Base-by-base conservation (phyloP, 2,329 filamentous ascomycete species). In the Microdochium bolleyi region DNA sequence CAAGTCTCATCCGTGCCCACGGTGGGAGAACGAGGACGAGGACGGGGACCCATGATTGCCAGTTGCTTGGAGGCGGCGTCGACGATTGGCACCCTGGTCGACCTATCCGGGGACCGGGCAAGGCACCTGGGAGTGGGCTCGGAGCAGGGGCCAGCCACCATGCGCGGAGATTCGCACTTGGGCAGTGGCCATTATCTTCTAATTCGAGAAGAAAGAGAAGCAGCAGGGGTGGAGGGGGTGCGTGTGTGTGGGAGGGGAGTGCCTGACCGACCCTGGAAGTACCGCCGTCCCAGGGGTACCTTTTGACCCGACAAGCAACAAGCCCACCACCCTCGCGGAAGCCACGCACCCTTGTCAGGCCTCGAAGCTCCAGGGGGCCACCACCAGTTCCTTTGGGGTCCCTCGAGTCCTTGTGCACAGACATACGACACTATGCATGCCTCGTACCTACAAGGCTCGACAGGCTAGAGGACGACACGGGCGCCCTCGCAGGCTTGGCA, bases 121-220 rank as follows among this genome's bases (percentile, higher is more conserved):
- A 19, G 41, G 41, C 41, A 21, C 41, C 41, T 46, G 19, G 41
- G n/a, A 21, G 41, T 46, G 41, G 41, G 13, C 21, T 46, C 41
- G 13, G 27, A 11, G 19, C 41, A 21, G 21, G 41, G 41, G 41
- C 14, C 16, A 46, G 41, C 41, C 41, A 46, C 41, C 41, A 46
- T 46, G 41, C 41, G 41, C 41, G 41, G 41, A 46, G 41, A 46
- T 46, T 46, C 41, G 41, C 41, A 21, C 41, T 46, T 46, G 41
- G 22, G 41, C 41, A 46, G 41, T 13, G 19, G 41, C 41, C 41
- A 46, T 21, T 24, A 22, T 46, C 41, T 46, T 46, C 41, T 46
- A 46, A 46, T 46, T 46, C 41, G 16, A 19, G 41, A 46, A 46
- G 19, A 19, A 21, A 46, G 41, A 46, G 41, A 46, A 46, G 16